Percentiles rank a stretch among this genome's conserved stretches.
Evolutionary conservation across 2,329 filamentous ascomycete genomes (phyloP).

Genomic region (Neoascochyta sp.): DNA sequence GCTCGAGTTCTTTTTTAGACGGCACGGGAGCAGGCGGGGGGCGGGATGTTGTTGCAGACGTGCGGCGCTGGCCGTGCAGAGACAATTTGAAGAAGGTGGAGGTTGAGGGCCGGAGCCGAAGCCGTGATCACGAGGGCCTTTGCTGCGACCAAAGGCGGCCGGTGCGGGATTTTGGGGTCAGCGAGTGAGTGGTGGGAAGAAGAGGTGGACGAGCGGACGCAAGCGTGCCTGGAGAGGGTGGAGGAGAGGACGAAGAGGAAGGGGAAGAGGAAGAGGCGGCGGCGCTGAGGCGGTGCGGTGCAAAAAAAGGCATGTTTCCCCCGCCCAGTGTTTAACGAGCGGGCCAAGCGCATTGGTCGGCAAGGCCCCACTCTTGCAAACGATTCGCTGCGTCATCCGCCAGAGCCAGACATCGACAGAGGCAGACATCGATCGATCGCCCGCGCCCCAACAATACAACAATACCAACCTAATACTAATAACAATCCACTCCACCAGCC

Average conservation of each 20-base stretch:
- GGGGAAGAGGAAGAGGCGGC: background rate
- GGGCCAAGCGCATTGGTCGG: too few relatives aligned
- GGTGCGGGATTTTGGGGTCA: constrained; percentile 9
- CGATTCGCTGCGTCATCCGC: too few relatives aligned
- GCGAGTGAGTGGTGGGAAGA: constrained; percentile 10
- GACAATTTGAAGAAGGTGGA: constrained; percentile 47
- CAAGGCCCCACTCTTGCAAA: too few relatives aligned
- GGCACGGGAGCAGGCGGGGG: constrained; percentile 40
- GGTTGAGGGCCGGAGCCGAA: constrained; percentile 41
- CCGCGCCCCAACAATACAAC: too few relatives aligned
- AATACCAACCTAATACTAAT: too few relatives aligned
- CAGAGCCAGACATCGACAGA: too few relatives aligned
- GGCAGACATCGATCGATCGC: too few relatives aligned
- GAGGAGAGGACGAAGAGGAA: constrained; percentile 4
- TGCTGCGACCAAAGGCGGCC: constrained; percentile 42
- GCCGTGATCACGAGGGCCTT: constrained; percentile 47
- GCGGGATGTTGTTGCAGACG: constrained; percentile 50
- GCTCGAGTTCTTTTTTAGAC: constrained; percentile 37
- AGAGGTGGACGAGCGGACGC: constrained; percentile 6
- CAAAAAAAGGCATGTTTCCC: too few relatives aligned
- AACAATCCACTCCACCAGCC: too few relatives aligned
- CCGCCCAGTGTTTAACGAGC: too few relatives aligned
- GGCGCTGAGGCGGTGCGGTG: too few relatives aligned
- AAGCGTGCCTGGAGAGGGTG: constrained; percentile 3
- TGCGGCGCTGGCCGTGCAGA: constrained; percentile 44